These are phyloP conservation scores for Mrakia blollopis DNA, from an alignment of 768 basidiomycete genomes.

Conservation along the genomic window DNA sequence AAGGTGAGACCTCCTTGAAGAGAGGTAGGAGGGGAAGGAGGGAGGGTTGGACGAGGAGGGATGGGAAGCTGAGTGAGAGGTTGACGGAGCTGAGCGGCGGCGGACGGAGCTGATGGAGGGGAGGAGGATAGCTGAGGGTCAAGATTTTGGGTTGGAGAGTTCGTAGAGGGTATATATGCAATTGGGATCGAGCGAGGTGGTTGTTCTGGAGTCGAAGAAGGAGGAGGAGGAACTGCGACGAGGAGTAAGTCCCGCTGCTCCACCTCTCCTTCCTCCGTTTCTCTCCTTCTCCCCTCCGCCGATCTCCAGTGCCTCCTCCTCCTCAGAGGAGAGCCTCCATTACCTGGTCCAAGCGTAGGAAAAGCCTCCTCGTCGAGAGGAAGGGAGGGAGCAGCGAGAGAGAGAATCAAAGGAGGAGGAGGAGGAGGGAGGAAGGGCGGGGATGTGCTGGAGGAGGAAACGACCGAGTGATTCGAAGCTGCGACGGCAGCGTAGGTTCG, in stretches of 20 bases:
- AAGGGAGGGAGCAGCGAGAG: no score
- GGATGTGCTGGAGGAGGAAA: background rate
- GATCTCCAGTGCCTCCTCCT: background rate
- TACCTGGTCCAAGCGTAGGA: background rate
- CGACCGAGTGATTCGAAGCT: background rate
- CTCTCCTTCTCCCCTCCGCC: background rate
- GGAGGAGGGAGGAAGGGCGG: background rate
- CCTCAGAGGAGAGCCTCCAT: background rate
- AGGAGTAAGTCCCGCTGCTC: background rate
- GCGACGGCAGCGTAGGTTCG: background rate
- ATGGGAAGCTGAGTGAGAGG: background rate
- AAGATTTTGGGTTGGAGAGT: background rate
- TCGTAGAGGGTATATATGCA: background rate
- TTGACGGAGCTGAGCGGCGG: background rate
- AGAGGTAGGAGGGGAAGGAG: background rate
- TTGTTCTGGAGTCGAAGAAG: background rate
- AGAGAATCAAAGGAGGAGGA: background rate
- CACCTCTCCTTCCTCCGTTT: background rate
- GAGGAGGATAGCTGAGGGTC: background rate
- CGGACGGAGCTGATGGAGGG: conserved; percentile 5
- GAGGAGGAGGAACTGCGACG: background rate
- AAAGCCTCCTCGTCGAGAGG: background rate
- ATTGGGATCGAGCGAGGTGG: background rate
- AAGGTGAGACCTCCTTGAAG: background rate
- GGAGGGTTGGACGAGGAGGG: background rate